Percentiles rank a stretch among this genome's conserved stretches.
Conservation (phyloP, 2,329 filamentous ascomycete species). For the Corniculantispora saksenae region DNA sequence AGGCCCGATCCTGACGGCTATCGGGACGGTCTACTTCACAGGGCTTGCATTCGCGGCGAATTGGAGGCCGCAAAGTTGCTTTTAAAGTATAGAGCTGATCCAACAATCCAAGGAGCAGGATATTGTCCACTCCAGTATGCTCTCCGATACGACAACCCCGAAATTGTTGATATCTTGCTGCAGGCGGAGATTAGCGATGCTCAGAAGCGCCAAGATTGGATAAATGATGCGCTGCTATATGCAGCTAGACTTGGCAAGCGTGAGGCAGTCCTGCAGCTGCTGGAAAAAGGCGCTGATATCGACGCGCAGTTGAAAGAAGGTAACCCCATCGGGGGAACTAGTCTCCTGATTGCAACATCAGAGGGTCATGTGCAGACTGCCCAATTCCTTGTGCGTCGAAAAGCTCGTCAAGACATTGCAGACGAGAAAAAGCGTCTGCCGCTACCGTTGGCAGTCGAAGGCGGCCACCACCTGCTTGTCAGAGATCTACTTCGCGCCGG, state of each 20-base stretch:
- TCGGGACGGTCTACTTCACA: conserved; percentile 11
- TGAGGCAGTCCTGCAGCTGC: conserved; percentile 3
- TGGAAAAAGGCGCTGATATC: conserved; percentile 8
- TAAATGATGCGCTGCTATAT: background rate
- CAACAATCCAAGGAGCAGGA: conserved; percentile 3
- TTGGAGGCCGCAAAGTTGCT: background rate
- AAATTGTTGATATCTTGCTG: background rate
- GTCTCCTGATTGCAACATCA: background rate
- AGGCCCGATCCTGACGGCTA: background rate
- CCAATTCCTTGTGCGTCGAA: conserved; percentile 11
- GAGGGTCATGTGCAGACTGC: conserved; percentile 8
- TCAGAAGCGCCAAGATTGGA: background rate
- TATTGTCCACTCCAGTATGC: conserved; percentile 1
- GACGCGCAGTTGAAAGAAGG: background rate
- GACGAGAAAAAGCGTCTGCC: background rate
- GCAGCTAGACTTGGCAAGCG: conserved; percentile 11
- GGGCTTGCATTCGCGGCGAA: background rate
- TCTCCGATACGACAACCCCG: background rate
- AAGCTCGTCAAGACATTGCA: conserved; percentile 3
- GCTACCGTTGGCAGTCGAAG: background rate
- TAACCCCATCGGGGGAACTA: background rate
- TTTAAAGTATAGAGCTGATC: conserved; percentile 3
- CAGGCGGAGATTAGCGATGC: background rate
- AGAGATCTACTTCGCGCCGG: conserved; percentile 8
- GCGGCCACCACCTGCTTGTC: conserved; percentile 10